A percentile compares a stretch with the other conserved stretches of the same genome.
Conservation (phyloP, 768 basidiomycete species). For the Podaxis rugospora region DNA sequence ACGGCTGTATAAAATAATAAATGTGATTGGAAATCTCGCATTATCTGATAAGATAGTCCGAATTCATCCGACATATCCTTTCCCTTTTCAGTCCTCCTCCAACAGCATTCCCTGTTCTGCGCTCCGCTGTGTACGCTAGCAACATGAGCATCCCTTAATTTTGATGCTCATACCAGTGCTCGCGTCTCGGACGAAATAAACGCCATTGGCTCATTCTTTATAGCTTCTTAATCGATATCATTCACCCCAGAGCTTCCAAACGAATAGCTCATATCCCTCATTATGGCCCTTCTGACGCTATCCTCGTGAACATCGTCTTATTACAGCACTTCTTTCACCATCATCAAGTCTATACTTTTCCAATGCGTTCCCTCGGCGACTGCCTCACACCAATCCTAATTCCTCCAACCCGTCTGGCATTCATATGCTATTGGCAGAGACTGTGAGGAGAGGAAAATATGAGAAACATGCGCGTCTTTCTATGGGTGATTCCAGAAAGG, state of each 20-base stretch:
- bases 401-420: background rate
- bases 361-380: background rate
- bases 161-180: background rate
- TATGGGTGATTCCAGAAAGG: background rate
- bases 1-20: conserved; percentile 16
- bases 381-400: background rate
- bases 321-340: background rate
- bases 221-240: conserved; percentile 4
- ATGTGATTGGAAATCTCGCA: conserved; percentile 14
- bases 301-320: background rate
- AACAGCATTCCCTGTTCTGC: background rate
- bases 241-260: conserved; percentile 1
- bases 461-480: background rate
- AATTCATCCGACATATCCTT: conserved; percentile 6
- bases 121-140: conserved; percentile 13
- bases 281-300: background rate
- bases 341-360: background rate
- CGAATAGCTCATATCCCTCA: conserved; percentile 18
- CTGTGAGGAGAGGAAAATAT: background rate
- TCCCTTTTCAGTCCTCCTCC: background rate
- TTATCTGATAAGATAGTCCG: conserved; percentile 27
- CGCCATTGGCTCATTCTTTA: conserved; percentile 6
- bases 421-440: conserved; percentile 4
- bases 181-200: conserved; percentile 11
- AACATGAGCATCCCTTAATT: conserved; percentile 8